Evolutionary conservation across 2,329 filamentous ascomycete species (phyloP).

Genomic region (Nothomitra cinnamomea): DNA sequence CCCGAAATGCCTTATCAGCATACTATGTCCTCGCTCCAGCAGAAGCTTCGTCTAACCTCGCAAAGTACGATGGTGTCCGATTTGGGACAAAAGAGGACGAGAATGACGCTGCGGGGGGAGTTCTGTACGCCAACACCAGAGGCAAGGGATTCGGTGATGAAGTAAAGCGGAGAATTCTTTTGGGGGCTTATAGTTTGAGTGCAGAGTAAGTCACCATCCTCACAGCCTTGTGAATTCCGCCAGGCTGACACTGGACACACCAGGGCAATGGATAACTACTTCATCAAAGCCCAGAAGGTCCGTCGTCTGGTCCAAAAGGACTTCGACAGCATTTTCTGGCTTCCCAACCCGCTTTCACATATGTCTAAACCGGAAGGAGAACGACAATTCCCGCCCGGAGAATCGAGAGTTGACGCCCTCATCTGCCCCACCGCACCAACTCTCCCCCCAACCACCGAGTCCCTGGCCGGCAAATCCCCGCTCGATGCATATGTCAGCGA

Average conservation of each 20-base stretch:
- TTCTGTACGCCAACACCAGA: constrained; percentile 61
- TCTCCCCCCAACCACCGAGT: constrained; percentile 45
- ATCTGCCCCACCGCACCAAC: constrained; percentile 77
- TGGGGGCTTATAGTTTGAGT: constrained; percentile 81
- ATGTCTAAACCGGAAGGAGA: constrained; percentile 22
- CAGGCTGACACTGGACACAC: background rate
- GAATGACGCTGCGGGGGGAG: constrained; percentile 39
- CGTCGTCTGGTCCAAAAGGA: constrained; percentile 70
- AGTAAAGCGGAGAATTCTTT: constrained; percentile 69
- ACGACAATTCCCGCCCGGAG: background rate
- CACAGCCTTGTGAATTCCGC: constrained; percentile 21
- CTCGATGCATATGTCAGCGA: constrained; percentile 84
- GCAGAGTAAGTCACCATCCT: constrained; percentile 25
- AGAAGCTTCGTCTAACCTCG: constrained; percentile 87
- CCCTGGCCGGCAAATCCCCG: constrained; percentile 34
- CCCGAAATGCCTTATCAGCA: constrained; percentile 68
- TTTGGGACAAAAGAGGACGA: constrained; percentile 46
- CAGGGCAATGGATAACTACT: constrained; percentile 80
- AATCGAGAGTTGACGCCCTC: constrained; percentile 61
- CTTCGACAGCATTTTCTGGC: constrained; percentile 62
- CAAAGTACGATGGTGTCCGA: constrained; percentile 93
- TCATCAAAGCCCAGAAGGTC: constrained; percentile 80
- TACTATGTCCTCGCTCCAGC: constrained; percentile 94
- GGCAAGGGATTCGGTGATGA: constrained; percentile 65
- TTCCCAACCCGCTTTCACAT: constrained; percentile 45